Base-by-base conservation (phyloP, 768 basidiomycete species). In the Lactifluus rugatus region DNA sequence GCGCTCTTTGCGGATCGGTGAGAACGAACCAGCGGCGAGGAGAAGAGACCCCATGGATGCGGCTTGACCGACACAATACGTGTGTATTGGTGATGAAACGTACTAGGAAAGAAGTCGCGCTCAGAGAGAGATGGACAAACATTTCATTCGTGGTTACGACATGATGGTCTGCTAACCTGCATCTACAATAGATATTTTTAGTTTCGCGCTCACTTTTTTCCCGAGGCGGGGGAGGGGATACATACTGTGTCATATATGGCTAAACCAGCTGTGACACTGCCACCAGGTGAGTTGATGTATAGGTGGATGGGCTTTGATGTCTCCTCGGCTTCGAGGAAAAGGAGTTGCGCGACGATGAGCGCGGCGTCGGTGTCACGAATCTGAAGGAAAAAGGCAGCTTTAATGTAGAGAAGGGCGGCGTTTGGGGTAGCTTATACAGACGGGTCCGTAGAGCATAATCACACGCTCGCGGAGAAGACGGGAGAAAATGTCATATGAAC, bases 161-260 rank as follows among this genome's bases (percentile, higher is more conserved):
- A 11, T 52, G 65, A 72, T 48, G 72, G 48, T 72, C 87, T 84
- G 83, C 87, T 84, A 82, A 89, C 87, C 84, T 87, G 71, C 54
- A 65, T 65, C 64, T 67, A 52, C 61, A 58, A 23, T 21, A 32
- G 21, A 21, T 23, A 46, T 61, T n/a, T 46, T 44, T 23, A 34
- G 28, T 10, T 10, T 10, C 26, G 5, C 28, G 48, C 21, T 19
- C 21, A 42, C 3, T 57, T 25, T 34, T 41, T n/a, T n/a, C n/a
- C n/a, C n/a, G 39, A 23, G 42, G 10, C 21, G 5, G n/a, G 3
- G 23, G 57, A 32, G 19, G 37, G 17, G 4, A 7, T 36, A 56
- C 83, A 66, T 74, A 95, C 93, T 67, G 95, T 97, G 68, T 98
- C 95, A 74, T 98, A 98, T 49, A 98, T 95, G 17, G 94, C 95